phyloP scores from a whole-genome alignment of 1,139 yeast genomes.

The Torulaspora globosa region DNA sequence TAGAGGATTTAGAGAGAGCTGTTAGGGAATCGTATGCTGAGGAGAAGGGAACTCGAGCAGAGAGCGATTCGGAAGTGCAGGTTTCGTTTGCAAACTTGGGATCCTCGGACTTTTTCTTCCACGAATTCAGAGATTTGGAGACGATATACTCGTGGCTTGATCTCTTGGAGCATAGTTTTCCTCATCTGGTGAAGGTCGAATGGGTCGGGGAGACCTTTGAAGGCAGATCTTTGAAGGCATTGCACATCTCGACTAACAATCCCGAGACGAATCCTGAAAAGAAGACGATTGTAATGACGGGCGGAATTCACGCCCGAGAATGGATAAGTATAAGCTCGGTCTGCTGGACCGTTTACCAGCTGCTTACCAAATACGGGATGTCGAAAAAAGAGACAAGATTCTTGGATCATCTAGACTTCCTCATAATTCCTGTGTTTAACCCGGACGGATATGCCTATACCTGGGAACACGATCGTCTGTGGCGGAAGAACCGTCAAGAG shows the following conservation, averaged over 20 bases:
- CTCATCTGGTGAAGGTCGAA: conserved; percentile 56
- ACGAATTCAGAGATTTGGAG: conserved; percentile 62
- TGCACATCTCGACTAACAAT: conserved; percentile 51
- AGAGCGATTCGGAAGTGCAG: conserved; percentile 38
- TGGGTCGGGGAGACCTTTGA: conserved; percentile 72
- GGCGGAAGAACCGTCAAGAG: conserved; percentile 86
- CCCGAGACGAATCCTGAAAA: conserved; percentile 47
- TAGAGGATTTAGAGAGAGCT: conserved; percentile 54
- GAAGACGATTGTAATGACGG: conserved; percentile 71
- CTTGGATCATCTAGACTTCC: conserved; percentile 56
- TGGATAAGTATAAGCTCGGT: conserved; percentile 79
- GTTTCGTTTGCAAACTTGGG: conserved; percentile 5
- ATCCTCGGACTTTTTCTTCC: conserved; percentile 49
- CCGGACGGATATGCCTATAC: conserved; percentile 89
- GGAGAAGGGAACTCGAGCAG: conserved; percentile 38
- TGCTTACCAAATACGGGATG: conserved; percentile 50
- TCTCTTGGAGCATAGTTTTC: conserved; percentile 51
- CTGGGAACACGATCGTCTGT: conserved; percentile 74
- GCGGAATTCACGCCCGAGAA: conserved; percentile 87
- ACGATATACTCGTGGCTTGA: conserved; percentile 72
- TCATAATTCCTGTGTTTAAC: conserved; percentile 76
- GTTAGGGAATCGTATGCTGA: conserved; percentile 54
- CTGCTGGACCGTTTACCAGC: conserved; percentile 55
- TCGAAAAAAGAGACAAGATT: conserved; percentile 40
- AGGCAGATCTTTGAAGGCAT: conserved; percentile 62